Conservation (phyloP, 140 eudicot genomes). For the Cichorium intybus region DNA sequence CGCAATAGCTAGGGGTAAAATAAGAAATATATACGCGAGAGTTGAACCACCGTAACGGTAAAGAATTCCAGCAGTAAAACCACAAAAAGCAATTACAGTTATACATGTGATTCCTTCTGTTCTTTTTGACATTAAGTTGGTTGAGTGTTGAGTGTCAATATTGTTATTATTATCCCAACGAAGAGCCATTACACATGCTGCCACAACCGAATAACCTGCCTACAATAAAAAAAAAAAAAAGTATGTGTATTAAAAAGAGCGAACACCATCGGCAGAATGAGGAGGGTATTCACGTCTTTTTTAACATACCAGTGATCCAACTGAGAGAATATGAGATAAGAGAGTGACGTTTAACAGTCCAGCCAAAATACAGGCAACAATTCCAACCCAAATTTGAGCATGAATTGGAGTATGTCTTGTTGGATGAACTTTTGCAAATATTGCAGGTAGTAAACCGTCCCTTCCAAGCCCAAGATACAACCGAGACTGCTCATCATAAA, state of each 20-base stretch:
- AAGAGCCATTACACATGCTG: constrained; percentile 88
- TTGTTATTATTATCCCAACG: constrained; percentile 75
- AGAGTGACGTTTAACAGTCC: constrained; percentile 74
- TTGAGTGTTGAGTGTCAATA: constrained; percentile 34
- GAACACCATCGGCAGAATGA: too few species aligned
- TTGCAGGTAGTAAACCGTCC: constrained; percentile 83
- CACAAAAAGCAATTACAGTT: constrained; percentile 57
- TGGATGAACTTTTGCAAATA: constrained; percentile 86
- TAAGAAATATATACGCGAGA: constrained; percentile 35
- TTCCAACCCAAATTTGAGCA: constrained; percentile 98
- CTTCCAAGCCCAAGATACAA: constrained; percentile 98
- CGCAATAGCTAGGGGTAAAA: constrained; percentile 59
- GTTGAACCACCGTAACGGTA: constrained; percentile 68
- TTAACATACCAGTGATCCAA: constrained; percentile 94
- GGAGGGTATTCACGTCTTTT: too few species aligned
- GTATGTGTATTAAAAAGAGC: not conserved
- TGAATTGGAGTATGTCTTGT: constrained; percentile 85
- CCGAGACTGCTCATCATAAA: constrained; percentile 65
- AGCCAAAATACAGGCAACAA: constrained; percentile 76
- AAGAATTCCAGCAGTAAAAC: constrained; percentile 75
- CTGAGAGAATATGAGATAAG: constrained; percentile 94
- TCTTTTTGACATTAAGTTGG: constrained; percentile 47
- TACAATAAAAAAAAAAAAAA: constrained; percentile 28
- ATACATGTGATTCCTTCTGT: constrained; percentile 69
- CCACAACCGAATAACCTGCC: constrained; percentile 98